Percentiles rank a stretch among this genome's conserved stretches.
Conservation (phyloP, 2,329 filamentous ascomycete genomes). For the Akanthomyces uredinophilus region DNA sequence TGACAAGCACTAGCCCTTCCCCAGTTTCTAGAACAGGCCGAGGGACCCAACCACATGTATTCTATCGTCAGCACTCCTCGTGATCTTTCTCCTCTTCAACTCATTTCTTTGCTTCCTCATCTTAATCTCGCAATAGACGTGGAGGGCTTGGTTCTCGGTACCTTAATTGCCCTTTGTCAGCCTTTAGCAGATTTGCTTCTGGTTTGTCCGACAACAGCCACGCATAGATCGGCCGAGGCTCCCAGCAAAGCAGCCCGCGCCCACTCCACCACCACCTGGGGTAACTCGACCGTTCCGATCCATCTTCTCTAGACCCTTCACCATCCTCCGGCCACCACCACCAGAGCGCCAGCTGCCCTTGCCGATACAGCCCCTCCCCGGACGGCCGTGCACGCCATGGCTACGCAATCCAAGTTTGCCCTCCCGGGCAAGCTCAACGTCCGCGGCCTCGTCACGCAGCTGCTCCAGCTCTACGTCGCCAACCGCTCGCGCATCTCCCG, state of each 20-base stretch:
- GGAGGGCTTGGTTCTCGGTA: neutral
- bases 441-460: constrained; percentile 57
- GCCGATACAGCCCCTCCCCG: neutral
- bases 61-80: constrained; percentile 13
- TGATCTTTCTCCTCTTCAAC: neutral
- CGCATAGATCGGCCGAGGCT: constrained; percentile 10
- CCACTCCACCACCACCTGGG: constrained; percentile 8
- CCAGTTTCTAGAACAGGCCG: constrained; percentile 13
- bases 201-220: neutral
- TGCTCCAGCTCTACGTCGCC: constrained; percentile 68
- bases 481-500: constrained; percentile 80
- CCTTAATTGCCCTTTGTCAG: neutral
- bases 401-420: constrained; percentile 13
- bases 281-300: neutral
- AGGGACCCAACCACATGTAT: constrained; percentile 16
- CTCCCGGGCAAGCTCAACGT: constrained; percentile 46
- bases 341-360: neutral
- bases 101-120: neutral
- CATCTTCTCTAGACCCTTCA: neutral
- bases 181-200: neutral
- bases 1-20: constrained; percentile 3
- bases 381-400: neutral
- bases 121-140: neutral
- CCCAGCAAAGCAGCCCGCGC: neutral
- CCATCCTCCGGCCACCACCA: neutral